Conservation (phyloP, 108 stramenopile species). For the Fragilaria crotonensis region DNA sequence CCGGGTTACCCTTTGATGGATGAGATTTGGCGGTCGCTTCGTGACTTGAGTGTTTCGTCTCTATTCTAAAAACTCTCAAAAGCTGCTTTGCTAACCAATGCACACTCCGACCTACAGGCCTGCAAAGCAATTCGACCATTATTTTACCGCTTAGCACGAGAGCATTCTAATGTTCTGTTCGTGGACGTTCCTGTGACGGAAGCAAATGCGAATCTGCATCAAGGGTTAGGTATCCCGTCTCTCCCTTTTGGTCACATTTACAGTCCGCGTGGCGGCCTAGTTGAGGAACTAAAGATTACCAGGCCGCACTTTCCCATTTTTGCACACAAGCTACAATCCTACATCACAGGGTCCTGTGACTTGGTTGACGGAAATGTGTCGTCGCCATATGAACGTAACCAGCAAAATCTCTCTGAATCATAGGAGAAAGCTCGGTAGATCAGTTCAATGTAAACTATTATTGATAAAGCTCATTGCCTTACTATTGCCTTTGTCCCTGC, state of each 20-base stretch:
- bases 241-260: constrained; percentile 67
- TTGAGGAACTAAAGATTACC: constrained; percentile 52
- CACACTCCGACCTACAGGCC: constrained; percentile 20
- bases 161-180: constrained; percentile 35
- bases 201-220: constrained; percentile 52
- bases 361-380: background rate
- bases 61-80: background rate
- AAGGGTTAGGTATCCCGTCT: constrained; percentile 49
- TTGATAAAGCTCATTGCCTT: background rate
- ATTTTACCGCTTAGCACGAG: constrained; percentile 41
- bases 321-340: constrained; percentile 6
- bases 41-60: too few species aligned
- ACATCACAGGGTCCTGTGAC: constrained; percentile 6
- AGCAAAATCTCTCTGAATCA: background rate
- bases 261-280: constrained; percentile 50
- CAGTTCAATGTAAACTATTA: background rate
- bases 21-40: too few species aligned
- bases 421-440: too few species aligned
- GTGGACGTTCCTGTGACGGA: constrained; percentile 62
- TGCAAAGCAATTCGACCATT: constrained; percentile 59
- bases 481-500: too few species aligned
- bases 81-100: background rate
- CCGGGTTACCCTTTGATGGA: too few species aligned
- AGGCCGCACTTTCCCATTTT: constrained; percentile 29
- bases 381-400: background rate